These are phyloP conservation scores for Suhomyces bribrorum DNA, from an alignment of 1,139 yeast genomes.

Conservation along the genomic window DNA sequence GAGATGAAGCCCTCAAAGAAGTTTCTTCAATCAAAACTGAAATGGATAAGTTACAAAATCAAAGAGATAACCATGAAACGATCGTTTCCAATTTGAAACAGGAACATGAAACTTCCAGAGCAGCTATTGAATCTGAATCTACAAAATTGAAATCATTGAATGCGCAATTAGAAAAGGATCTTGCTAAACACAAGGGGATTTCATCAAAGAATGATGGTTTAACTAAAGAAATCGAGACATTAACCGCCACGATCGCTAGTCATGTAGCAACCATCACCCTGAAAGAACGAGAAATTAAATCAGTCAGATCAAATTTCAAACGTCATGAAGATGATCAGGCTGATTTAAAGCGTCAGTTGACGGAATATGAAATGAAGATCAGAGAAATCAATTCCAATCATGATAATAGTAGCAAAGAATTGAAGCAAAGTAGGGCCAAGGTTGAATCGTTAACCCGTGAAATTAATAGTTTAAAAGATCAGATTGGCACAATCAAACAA, in stretches of 20 bases:
- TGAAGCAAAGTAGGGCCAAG: constrained; percentile 10
- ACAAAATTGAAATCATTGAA: constrained; percentile 17
- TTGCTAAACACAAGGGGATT: constrained; percentile 12
- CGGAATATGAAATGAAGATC: constrained; percentile 15
- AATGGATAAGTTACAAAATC: constrained; percentile 10
- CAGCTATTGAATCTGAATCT: constrained; percentile 14
- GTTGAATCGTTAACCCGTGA: constrained; percentile 10
- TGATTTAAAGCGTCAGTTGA: constrained; percentile 13
- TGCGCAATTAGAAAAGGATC: constrained; percentile 13
- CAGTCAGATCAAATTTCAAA: constrained; percentile 14
- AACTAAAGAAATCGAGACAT: constrained; percentile 13
- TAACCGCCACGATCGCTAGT: constrained; percentile 13
- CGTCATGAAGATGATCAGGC: constrained; percentile 16
- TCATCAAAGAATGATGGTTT: constrained; percentile 13
- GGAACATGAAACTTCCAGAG: constrained; percentile 19
- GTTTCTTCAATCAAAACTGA: constrained; percentile 12
- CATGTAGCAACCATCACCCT: constrained; percentile 13
- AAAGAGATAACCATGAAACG: constrained; percentile 22
- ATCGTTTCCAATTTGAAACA: constrained; percentile 20
- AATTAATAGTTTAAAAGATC: constrained; percentile 11
- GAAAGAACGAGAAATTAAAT: constrained; percentile 16
- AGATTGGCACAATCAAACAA: constrained; percentile 13
- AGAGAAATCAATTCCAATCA: constrained; percentile 13
- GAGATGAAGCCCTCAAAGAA: constrained; percentile 11
- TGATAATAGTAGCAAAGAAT: constrained; percentile 13